These are phyloP conservation scores for Chlorokybus atmophyticus DNA, from an alignment of 139 green algal genomes.

Conservation along the genomic window DNA sequence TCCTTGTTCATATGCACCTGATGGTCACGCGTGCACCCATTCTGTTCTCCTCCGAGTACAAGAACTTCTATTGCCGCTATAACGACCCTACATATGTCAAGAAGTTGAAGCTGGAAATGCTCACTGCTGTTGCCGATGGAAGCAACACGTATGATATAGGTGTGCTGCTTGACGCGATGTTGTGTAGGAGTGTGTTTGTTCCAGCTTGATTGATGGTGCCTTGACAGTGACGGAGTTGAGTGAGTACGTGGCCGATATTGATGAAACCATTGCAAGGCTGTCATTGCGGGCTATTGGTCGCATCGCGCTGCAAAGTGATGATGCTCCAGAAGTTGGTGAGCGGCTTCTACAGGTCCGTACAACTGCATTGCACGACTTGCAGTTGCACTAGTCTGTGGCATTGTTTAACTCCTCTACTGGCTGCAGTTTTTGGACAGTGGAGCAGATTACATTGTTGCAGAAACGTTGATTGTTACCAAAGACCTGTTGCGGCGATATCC, in stretches of 20 bases:
- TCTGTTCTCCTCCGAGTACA: constrained; percentile 46
- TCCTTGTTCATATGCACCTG: constrained; percentile 74
- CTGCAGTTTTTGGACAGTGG: constrained; percentile 73
- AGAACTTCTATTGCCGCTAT: constrained; percentile 77
- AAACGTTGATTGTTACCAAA: constrained; percentile 41
- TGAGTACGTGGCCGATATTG: constrained; percentile 39
- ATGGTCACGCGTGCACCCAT: constrained; percentile 41
- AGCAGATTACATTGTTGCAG: constrained; percentile 42
- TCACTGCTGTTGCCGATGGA: constrained; percentile 61
- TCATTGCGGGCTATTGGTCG: constrained; percentile 20
- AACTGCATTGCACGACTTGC: too few species aligned
- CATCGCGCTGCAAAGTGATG: constrained; percentile 33
- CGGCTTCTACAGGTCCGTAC: too few species aligned
- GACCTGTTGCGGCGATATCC: constrained; percentile 31
- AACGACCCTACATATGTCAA: constrained; percentile 89
- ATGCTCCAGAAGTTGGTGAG: constrained; percentile 77
- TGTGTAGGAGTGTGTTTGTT: too few species aligned
- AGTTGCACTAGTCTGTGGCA: too few species aligned
- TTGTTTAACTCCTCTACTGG: too few species aligned
- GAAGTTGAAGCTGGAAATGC: constrained; percentile 81
- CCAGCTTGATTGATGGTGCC: too few species aligned
- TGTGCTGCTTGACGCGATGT: too few species aligned
- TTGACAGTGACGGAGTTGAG: constrained; percentile 68
- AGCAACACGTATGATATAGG: constrained; percentile 81
- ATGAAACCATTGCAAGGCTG: constrained; percentile 22